Evolutionary conservation across 305 asterid genomes (phyloP).

Genomic region (Solanum hybrid): DNA sequence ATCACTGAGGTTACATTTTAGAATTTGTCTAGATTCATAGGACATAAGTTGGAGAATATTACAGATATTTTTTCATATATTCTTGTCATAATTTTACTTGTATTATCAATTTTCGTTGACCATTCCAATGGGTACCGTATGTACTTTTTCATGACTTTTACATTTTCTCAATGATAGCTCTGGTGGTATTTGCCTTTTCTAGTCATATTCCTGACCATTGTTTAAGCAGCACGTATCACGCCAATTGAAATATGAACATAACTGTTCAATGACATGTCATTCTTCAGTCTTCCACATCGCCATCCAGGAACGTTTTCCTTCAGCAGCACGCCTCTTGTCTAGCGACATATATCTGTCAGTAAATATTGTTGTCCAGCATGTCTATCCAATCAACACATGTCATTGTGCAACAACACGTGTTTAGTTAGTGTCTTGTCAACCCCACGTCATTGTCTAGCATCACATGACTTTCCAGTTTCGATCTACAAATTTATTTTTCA

Average conservation of each 20-base stretch:
- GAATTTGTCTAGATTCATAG: constrained; percentile 1
- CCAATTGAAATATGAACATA: not conserved
- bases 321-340: not conserved
- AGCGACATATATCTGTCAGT: not conserved
- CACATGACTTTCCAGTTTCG: not conserved
- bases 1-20: not conserved
- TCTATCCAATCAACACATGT: not conserved
- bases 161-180: not conserved
- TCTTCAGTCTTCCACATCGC: not conserved
- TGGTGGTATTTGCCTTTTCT: not conserved
- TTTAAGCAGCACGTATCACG: not conserved
- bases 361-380: not conserved
- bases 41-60: not conserved
- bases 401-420: not conserved
- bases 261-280: not conserved
- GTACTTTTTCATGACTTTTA: not conserved
- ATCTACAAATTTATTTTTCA: not conserved
- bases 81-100: not conserved
- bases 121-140: not conserved
- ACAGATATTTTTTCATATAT: not conserved
- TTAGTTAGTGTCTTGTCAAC: not conserved
- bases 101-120: not conserved
- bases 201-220: not conserved
- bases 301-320: not conserved
- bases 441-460: not conserved